Evolutionary conservation across 2,329 filamentous ascomycete species (phyloP).

Genomic region (Fusarium begoniae): DNA sequence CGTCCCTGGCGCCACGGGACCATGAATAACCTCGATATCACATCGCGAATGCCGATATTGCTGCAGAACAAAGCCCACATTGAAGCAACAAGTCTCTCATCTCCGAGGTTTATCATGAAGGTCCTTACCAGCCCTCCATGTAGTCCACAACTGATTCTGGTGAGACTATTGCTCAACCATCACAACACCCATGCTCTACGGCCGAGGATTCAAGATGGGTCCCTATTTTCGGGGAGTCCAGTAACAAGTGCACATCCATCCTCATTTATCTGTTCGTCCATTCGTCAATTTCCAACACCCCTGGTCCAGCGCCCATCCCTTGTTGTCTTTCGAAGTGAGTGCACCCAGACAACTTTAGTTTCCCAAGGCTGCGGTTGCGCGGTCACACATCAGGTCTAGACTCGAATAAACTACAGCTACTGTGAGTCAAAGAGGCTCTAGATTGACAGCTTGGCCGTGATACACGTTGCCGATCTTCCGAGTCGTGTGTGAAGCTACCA

Average conservation of each 20-base stretch:
- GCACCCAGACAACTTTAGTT: slow-evolving; percentile 10
- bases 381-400: slow-evolving; percentile 24
- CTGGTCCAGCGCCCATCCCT: not conserved
- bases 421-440: not conserved
- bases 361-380: slow-evolving; percentile 21
- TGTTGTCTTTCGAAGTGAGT: not conserved
- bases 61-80: not conserved
- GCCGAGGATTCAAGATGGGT: not conserved
- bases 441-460: not conserved
- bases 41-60: not conserved
- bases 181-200: not conserved
- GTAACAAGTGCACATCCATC: not conserved
- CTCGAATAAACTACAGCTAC: slow-evolving; percentile 8
- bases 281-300: not conserved
- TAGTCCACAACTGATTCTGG: not conserved
- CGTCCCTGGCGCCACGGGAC: not conserved
- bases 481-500: slow-evolving; percentile 1
- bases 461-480: slow-evolving; percentile 30
- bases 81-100: not conserved
- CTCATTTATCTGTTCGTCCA: not conserved
- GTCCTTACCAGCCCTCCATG: not conserved
- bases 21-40: not conserved
- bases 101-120: not conserved
- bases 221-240: not conserved
- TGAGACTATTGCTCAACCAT: not conserved